These are phyloP conservation scores for Paradendryphiella salina DNA, from an alignment of 2,329 filamentous ascomycete species.

Conservation along the genomic window DNA sequence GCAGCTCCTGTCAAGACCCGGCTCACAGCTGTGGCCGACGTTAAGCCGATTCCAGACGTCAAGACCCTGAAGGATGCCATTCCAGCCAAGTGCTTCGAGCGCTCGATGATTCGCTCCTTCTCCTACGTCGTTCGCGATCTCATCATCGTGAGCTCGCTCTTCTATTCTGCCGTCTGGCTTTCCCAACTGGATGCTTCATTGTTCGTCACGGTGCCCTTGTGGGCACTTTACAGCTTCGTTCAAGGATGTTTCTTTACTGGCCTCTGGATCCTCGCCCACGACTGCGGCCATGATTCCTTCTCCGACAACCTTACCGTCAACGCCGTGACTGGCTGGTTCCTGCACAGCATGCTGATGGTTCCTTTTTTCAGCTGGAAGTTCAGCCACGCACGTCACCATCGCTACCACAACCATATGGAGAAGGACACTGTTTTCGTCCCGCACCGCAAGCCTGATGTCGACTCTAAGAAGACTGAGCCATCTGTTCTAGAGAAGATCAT, in stretches of 20 bases:
- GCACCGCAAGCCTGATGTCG: slow-evolving; percentile 20
- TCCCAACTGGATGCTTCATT: slow-evolving; percentile 20
- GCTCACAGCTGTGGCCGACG: slow-evolving; percentile 24
- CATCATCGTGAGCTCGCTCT: slow-evolving; percentile 22
- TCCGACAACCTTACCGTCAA: slow-evolving; percentile 62
- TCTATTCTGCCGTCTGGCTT: slow-evolving; percentile 21
- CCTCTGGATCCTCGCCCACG: slow-evolving; percentile 68
- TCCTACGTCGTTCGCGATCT: slow-evolving; percentile 33
- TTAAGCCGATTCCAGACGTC: slow-evolving; percentile 26
- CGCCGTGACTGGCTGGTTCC: slow-evolving; percentile 63
- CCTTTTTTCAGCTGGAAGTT: slow-evolving; percentile 60
- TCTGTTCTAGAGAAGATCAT: slow-evolving; percentile 37
- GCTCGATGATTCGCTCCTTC: slow-evolving; percentile 27
- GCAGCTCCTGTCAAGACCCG: slow-evolving; percentile 15
- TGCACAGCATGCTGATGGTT: slow-evolving; percentile 68
- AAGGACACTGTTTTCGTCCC: slow-evolving; percentile 45
- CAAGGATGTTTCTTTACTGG: slow-evolving; percentile 70
- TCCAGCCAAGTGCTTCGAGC: slow-evolving; percentile 31
- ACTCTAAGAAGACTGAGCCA: slow-evolving; percentile 8
- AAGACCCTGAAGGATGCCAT: slow-evolving; percentile 32
- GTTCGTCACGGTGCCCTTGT: slow-evolving; percentile 39
- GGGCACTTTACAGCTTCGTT: slow-evolving; percentile 63
- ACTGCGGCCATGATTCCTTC: slow-evolving; percentile 71
- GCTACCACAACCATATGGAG: slow-evolving; percentile 13
- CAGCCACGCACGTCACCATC: slow-evolving; percentile 12